A percentile compares a stretch with the other conserved stretches of the same genome.
Conservation (phyloP, 1,284 basidiomycete species). For the Xerocomus amazonicus region DNA sequence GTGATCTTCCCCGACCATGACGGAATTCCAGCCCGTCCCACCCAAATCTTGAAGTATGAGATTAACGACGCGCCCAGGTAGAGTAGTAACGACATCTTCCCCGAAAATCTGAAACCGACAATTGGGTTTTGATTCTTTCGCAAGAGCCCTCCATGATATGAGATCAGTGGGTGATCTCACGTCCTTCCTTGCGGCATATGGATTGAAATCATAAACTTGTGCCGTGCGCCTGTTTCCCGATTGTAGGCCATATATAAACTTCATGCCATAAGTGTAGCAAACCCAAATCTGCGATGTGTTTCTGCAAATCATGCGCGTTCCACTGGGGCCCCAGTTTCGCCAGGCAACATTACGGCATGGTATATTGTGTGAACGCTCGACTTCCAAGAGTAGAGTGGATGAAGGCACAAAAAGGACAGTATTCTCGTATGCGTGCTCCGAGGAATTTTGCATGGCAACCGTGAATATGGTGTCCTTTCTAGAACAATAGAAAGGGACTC, state of each 20-base stretch:
- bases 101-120: constrained; percentile 14
- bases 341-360: constrained; percentile 42
- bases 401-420: constrained; percentile 25
- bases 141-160: constrained; percentile 20
- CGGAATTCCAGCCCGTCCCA: constrained; percentile 25
- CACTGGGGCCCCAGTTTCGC: constrained; percentile 48
- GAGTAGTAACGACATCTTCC: constrained; percentile 15
- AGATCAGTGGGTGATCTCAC: constrained; percentile 7
- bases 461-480: constrained; percentile 27
- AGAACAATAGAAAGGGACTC: constrained; percentile 23
- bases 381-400: constrained; percentile 42
- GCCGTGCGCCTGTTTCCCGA: constrained; percentile 21
- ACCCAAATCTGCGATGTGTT: constrained; percentile 47
- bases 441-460: constrained; percentile 15
- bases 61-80: constrained; percentile 29
- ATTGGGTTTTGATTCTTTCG: constrained; percentile 2
- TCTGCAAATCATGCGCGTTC: constrained; percentile 39
- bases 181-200: constrained; percentile 16
- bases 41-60: constrained; percentile 11
- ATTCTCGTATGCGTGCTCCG: constrained; percentile 1
- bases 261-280: constrained; percentile 55
- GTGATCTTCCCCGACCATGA: constrained; percentile 33
- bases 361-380: constrained; percentile 39
- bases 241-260: constrained; percentile 34
- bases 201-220: constrained; percentile 32